Base-by-base conservation (phyloP, 2,329 filamentous ascomycete genomes). In the Aspergillus quadrilineatus region DNA sequence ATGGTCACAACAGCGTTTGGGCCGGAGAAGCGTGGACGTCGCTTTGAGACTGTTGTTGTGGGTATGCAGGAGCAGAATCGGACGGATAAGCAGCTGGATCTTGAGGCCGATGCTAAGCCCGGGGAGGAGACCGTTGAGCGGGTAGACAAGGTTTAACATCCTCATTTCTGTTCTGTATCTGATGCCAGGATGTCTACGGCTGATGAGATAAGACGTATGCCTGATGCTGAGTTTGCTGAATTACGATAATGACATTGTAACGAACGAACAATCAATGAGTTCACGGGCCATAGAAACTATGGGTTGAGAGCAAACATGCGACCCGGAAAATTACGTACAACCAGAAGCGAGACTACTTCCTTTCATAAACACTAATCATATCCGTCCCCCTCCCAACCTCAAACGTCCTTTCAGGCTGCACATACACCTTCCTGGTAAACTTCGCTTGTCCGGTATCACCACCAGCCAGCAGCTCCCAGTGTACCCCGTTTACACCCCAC, bases 11-110 rank as follows among this genome's bases (percentile, higher is more conserved):
- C 85, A 4, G 83, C 87, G 30, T 67, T 92, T 53, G 89, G 89
- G 0, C 89, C 88, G 0, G 89, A 92, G 81, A 88, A 86, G 75
- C 81, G 86, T 45, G 89, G 89, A 1, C 79, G 87, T 15, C 78
- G 82, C 56, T 92, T 93, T 63, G 88, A 90, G 68, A 76, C 80
- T 54, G 82, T 80, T 4, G 75, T 75, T 4, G 79, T 81, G 36
- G 82, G 63, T 15, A 59, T 68, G 42, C 60, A 69, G n/a, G 53
- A 65, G 22, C 14, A 43, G 9, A 15, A 28, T 3, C 17, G 50
- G 10, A 15, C 48, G 7, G 68, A 69, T 49, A 69, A 69, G 48
- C 48, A 14, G 10, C 54, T 57, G 17, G 66, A 67, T 32, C 17
- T 67, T 26, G 67, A 69, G 39, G 51, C 56, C 6, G 39, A 14